phyloP scores from a whole-genome alignment of 208 protist species.

The Wallacemonas sp. region DNA sequence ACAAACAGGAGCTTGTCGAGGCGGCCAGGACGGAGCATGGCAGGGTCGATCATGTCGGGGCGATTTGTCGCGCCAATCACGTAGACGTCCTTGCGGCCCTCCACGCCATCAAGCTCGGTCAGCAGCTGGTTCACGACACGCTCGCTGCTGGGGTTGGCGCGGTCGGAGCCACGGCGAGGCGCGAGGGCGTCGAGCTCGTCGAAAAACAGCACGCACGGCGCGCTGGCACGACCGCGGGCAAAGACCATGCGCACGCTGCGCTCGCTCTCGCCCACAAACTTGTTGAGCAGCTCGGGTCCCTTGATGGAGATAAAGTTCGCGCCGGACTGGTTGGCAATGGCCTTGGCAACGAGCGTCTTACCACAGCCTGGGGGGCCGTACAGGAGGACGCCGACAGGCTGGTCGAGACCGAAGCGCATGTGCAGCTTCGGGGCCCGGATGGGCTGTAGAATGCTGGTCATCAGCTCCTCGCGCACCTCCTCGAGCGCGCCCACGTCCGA shows the following conservation, averaged over 20 bases:
- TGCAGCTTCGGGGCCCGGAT: slow-evolving; percentile 93
- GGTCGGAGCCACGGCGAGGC: slow-evolving; percentile 90
- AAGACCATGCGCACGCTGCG: slow-evolving; percentile 98
- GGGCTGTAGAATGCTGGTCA: slow-evolving; percentile 91
- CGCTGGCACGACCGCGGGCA: slow-evolving; percentile 81
- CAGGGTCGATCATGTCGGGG: slow-evolving; percentile 98
- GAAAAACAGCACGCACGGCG: slow-evolving; percentile 99
- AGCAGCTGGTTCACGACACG: slow-evolving; percentile 99
- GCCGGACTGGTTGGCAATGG: slow-evolving; percentile 94
- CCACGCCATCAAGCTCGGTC: slow-evolving; percentile 99
- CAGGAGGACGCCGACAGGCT: slow-evolving; percentile 96
- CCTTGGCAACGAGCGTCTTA: slow-evolving; percentile 96
- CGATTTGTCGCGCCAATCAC: slow-evolving; percentile 99
- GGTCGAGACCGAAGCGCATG: slow-evolving; percentile 85
- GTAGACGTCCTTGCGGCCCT: slow-evolving; percentile 94
- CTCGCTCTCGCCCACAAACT: slow-evolving; percentile 99
- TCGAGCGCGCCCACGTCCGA: slow-evolving; percentile 97
- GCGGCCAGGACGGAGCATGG: slow-evolving; percentile 97
- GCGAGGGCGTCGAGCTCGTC: slow-evolving; percentile 99
- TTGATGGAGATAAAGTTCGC: slow-evolving; percentile 99
- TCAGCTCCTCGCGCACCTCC: slow-evolving; percentile 93
- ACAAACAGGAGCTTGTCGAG: slow-evolving; percentile 98
- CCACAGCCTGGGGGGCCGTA: slow-evolving; percentile 99
- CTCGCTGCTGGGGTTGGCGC: slow-evolving; percentile 92
- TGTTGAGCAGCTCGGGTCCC: slow-evolving; percentile 98